Percentiles rank a stretch among this genome's conserved stretches.
These are phyloP conservation scores for Neurospora cerealis DNA, from an alignment of 495 filamentous ascomycete species.

Conservation along the genomic window DNA sequence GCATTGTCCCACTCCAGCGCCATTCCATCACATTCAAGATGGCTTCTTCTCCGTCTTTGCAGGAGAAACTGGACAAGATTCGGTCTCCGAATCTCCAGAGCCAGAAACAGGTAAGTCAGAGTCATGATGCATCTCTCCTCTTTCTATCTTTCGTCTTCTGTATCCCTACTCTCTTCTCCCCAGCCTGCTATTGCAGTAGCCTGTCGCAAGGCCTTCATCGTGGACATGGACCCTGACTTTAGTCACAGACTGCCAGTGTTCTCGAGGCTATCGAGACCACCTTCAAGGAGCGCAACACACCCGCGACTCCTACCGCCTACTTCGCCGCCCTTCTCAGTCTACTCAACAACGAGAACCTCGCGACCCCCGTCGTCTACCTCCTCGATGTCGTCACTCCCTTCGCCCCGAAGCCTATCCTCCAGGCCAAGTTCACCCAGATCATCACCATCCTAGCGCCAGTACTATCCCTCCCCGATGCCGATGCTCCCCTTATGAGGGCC, in stretches of 20 bases:
- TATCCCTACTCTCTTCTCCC: background rate
- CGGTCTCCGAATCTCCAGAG: constrained; percentile 92
- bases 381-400: constrained; percentile 82
- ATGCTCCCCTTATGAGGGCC: constrained; percentile 74
- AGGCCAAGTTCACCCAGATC: constrained; percentile 89
- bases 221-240: constrained; percentile 5
- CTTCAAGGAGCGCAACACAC: constrained; percentile 72
- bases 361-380: constrained; percentile 85
- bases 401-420: constrained; percentile 73
- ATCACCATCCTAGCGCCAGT: constrained; percentile 77
- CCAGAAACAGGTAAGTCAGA: constrained; percentile 67
- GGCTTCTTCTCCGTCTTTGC: constrained; percentile 51
- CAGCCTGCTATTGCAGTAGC: background rate
- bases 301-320: constrained; percentile 79
- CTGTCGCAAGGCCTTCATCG: background rate
- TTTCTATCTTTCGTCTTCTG: background rate
- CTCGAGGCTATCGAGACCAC: constrained; percentile 88
- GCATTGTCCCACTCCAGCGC: constrained; percentile 12
- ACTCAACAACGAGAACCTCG: constrained; percentile 76
- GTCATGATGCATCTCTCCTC: background rate
- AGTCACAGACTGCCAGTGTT: constrained; percentile 66
- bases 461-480: constrained; percentile 66
- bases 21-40: constrained; percentile 23
- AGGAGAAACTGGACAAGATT: constrained; percentile 91
- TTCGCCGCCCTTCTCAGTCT: constrained; percentile 93